Percentiles rank a stretch among this genome's conserved stretches.
phyloP scores from a whole-genome alignment of 345 rosid genomes.

The Viola odorata region DNA sequence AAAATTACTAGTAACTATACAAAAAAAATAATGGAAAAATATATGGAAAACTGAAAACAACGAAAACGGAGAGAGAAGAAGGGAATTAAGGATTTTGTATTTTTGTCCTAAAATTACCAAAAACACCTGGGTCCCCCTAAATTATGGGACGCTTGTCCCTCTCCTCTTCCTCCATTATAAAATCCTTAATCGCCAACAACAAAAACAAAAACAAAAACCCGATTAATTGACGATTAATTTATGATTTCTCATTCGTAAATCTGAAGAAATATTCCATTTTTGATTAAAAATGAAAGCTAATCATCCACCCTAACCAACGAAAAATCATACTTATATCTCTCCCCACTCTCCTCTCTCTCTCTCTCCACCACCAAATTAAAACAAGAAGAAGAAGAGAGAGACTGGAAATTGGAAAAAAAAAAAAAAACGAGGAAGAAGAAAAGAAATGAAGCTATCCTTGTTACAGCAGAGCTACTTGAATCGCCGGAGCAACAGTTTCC shows the following conservation, averaged over 20 bases:
- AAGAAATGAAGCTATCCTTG: slow-evolving; percentile 72
- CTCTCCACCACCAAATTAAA: not conserved
- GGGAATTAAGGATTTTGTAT: not conserved
- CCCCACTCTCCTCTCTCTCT: not conserved
- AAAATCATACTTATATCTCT: not conserved
- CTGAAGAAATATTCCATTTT: too few relatives aligned
- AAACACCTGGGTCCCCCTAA: slow-evolving; percentile 6
- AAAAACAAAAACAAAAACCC: too few relatives aligned
- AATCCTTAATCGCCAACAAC: not conserved
- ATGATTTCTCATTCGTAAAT: too few relatives aligned
- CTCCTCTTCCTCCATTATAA: not conserved
- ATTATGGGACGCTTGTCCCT: slow-evolving; percentile 14
- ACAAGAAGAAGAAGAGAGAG: not conserved
- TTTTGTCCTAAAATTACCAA: slow-evolving; percentile 11
- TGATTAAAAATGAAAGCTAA: too few relatives aligned
- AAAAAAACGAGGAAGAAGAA: not conserved
- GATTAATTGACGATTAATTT: too few relatives aligned
- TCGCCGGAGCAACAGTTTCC: slow-evolving; percentile 65
- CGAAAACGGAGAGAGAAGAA: too few relatives aligned
- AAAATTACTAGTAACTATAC: too few relatives aligned
- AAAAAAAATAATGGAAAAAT: too few relatives aligned
- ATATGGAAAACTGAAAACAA: too few relatives aligned
- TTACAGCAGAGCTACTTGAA: slow-evolving; percentile 73
- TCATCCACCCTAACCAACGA: too few relatives aligned
- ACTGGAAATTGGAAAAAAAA: too few relatives aligned